phyloP scores from a whole-genome alignment of 129 eudicot species.

The Saussurea involucrata region DNA sequence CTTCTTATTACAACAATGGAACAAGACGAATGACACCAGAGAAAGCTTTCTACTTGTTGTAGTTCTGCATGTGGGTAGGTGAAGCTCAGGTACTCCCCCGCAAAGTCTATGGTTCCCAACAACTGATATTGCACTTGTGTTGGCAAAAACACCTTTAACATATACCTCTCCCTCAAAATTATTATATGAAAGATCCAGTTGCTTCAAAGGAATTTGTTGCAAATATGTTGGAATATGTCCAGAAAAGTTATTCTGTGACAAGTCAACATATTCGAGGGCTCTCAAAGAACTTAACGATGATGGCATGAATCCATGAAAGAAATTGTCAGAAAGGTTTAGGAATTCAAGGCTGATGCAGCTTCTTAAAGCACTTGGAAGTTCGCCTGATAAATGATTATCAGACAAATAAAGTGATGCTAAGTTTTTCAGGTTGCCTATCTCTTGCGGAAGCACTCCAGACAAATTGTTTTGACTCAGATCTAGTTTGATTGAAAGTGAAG shows the following conservation, averaged over 20 bases:
- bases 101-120: constrained; percentile 22
- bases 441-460: constrained; percentile 19
- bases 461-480: constrained; percentile 16
- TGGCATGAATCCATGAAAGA: constrained; percentile 10
- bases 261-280: constrained; percentile 4
- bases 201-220: background rate
- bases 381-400: constrained; percentile 14
- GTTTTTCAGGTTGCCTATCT: constrained; percentile 8
- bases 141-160: constrained; percentile 14
- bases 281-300: constrained; percentile 8
- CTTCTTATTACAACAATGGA: background rate
- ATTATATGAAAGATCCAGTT: constrained; percentile 19
- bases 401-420: constrained; percentile 10
- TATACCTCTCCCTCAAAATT: constrained; percentile 17
- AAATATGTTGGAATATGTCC: constrained; percentile 18
- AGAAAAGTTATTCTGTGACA: constrained; percentile 19
- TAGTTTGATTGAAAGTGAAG: constrained; percentile 13
- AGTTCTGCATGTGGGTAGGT: constrained; percentile 12
- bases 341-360: constrained; percentile 1
- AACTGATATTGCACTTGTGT: constrained; percentile 19
- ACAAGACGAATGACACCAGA: background rate
- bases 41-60: background rate
- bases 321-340: constrained; percentile 9
- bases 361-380: constrained; percentile 12
- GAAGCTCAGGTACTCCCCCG: constrained; percentile 16